A percentile compares a stretch with the other conserved stretches of the same genome.
These are phyloP conservation scores for Fusarium pininemorale DNA, from an alignment of 2,329 filamentous ascomycete genomes.

Conservation along the genomic window DNA sequence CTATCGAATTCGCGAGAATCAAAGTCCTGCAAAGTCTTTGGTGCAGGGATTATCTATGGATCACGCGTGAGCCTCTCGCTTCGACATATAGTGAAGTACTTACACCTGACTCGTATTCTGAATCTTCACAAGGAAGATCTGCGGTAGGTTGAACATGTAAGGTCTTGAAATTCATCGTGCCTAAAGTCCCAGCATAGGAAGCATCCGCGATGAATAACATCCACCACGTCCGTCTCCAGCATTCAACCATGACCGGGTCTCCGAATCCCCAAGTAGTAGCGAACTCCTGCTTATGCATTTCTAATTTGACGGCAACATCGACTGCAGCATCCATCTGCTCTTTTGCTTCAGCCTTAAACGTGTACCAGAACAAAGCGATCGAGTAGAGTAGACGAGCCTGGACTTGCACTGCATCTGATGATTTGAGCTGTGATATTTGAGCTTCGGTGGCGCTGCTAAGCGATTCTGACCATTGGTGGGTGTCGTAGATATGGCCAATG, in stretches of 20 bases:
- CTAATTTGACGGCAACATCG: conserved; percentile 66
- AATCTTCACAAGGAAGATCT: conserved; percentile 71
- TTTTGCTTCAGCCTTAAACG: conserved; percentile 38
- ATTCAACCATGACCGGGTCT: conserved; percentile 63
- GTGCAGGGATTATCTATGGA: background rate
- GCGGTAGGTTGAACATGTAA: conserved; percentile 61
- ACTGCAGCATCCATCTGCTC: conserved; percentile 58
- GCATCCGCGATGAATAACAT: conserved; percentile 71
- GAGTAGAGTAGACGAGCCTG: conserved; percentile 51
- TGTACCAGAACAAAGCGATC: conserved; percentile 48
- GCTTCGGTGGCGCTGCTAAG: conserved; percentile 10
- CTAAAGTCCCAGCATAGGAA: conserved; percentile 46
- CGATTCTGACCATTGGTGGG: conserved; percentile 15
- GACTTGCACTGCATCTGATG: conserved; percentile 43
- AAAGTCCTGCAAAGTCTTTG: conserved; percentile 14
- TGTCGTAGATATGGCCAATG: conserved; percentile 48
- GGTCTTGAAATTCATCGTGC: conserved; percentile 40
- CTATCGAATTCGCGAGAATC: conserved; percentile 27
- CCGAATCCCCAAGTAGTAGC: conserved; percentile 57
- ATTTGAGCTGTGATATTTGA: background rate
- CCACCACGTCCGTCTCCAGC: conserved; percentile 78
- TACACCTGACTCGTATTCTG: conserved; percentile 58
- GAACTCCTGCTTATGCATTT: conserved; percentile 66
- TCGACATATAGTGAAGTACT: background rate
- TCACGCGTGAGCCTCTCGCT: background rate